Evolutionary conservation across 106 monocot species (phyloP).

Genomic region (Dendrobium nobile): DNA sequence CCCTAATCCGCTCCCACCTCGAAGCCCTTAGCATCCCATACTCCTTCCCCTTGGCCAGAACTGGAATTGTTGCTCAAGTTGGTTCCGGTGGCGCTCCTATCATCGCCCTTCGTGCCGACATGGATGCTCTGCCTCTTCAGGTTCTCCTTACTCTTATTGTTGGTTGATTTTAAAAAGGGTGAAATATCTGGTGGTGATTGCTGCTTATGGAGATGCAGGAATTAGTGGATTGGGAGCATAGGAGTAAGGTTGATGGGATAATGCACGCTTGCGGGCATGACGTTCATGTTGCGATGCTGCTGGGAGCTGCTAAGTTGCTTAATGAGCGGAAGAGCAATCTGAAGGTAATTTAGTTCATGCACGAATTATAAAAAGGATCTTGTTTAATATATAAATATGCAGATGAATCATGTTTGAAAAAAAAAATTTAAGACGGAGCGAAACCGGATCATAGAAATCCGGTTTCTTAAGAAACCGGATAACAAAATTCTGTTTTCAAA

Average conservation of each 20-base stretch:
- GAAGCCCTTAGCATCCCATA: constrained; percentile 51
- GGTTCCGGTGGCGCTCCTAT: constrained; percentile 61
- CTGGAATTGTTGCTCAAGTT: constrained; percentile 62
- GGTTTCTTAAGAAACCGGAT: too few relatives aligned
- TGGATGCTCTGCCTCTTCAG: constrained; percentile 85
- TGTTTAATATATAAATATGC: too few relatives aligned
- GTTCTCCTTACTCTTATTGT: constrained; percentile 9
- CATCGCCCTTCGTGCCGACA: constrained; percentile 85
- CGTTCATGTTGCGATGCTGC: constrained; percentile 71
- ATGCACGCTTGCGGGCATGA: constrained; percentile 90
- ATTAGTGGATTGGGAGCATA: constrained; percentile 78
- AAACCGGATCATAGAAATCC: too few relatives aligned
- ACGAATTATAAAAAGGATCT: too few relatives aligned
- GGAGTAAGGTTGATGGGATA: constrained; percentile 60
- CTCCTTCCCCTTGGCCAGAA: constrained; percentile 50
- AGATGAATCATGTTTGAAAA: too few relatives aligned
- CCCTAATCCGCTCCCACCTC: constrained; percentile 60
- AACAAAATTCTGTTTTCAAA: too few relatives aligned
- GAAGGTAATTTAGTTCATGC: constrained; percentile 33
- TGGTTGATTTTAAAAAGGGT: not conserved
- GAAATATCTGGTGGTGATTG: not conserved
- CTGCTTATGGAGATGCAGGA: constrained; percentile 27
- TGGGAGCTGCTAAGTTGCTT: constrained; percentile 85
- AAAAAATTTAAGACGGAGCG: too few relatives aligned
- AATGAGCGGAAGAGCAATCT: constrained; percentile 45